phyloP scores from a whole-genome alignment of 257 asterid genomes.

The Salvia splendens region DNA sequence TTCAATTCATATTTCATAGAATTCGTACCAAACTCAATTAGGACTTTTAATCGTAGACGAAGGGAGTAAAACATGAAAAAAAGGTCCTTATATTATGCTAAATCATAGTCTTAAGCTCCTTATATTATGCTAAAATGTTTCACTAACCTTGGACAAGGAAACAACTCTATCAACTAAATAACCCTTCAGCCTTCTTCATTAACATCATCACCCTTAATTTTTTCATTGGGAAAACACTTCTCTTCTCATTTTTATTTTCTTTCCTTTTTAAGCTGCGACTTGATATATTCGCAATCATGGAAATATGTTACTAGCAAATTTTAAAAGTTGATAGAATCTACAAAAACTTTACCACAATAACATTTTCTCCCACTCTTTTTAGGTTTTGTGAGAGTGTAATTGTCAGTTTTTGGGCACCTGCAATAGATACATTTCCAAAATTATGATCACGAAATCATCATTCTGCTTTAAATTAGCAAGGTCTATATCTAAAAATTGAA shows the following conservation, averaged over 20 bases:
- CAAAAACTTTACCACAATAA: background rate
- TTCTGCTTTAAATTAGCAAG: too few relatives aligned
- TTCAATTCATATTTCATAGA: too few relatives aligned
- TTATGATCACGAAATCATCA: background rate
- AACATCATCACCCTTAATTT: constrained; percentile 20
- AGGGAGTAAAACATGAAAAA: constrained; percentile 27
- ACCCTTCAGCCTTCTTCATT: constrained; percentile 36
- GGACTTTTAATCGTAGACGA: too few relatives aligned
- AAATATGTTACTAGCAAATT: background rate
- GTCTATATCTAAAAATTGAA: background rate
- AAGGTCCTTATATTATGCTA: constrained; percentile 44
- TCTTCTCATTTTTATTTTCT: background rate
- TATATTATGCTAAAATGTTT: constrained; percentile 48
- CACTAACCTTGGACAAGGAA: constrained; percentile 46
- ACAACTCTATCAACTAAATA: constrained; percentile 29
- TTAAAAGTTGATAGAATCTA: too few relatives aligned
- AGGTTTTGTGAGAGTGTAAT: too few relatives aligned
- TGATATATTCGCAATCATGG: background rate
- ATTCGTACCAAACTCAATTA: too few relatives aligned
- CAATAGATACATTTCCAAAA: too few relatives aligned
- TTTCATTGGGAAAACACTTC: constrained; percentile 21
- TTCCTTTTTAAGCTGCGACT: background rate
- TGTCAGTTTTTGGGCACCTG: too few relatives aligned
- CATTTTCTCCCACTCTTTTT: too few relatives aligned
- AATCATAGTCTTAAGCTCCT: constrained; percentile 47